Evolutionary conservation across 768 basidiomycete species (phyloP).

Genomic region (Inosperma sp.): DNA sequence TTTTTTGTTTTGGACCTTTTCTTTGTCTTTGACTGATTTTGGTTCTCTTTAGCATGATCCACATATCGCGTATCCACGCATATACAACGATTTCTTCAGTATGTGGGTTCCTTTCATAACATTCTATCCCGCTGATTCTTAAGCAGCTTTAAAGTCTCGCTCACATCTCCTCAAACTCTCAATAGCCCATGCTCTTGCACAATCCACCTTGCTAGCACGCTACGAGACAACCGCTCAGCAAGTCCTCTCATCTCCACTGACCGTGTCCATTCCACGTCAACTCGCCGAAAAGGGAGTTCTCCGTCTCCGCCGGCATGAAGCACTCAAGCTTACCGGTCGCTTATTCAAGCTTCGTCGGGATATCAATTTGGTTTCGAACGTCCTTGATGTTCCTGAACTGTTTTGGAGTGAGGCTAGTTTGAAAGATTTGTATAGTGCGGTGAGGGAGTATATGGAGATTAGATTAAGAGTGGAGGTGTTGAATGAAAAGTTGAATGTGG

Average conservation of each 20-base stretch:
- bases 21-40: background rate
- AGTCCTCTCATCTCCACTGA: conserved; percentile 72
- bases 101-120: conserved; percentile 26
- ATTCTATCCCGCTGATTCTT: background rate
- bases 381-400: conserved; percentile 88
- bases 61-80: conserved; percentile 77
- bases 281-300: conserved; percentile 76
- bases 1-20: conserved; percentile 23
- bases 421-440: conserved; percentile 85
- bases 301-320: conserved; percentile 71
- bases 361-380: conserved; percentile 88
- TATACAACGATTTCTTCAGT: conserved; percentile 98
- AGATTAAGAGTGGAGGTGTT: conserved; percentile 74
- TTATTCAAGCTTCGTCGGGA: conserved; percentile 86
- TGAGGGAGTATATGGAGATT: conserved; percentile 94
- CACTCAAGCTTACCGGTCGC: conserved; percentile 79
- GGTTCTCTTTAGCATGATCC: conserved; percentile 69
- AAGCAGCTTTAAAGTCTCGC: conserved; percentile 80
- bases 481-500: conserved; percentile 84
- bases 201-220: conserved; percentile 86
- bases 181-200: conserved; percentile 91
- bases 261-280: conserved; percentile 78
- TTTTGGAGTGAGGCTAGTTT: conserved; percentile 95
- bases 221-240: conserved; percentile 77
- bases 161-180: conserved; percentile 89